Base-by-base conservation (phyloP, 2,329 filamentous ascomycete genomes). In the Exserohilum turcica region DNA sequence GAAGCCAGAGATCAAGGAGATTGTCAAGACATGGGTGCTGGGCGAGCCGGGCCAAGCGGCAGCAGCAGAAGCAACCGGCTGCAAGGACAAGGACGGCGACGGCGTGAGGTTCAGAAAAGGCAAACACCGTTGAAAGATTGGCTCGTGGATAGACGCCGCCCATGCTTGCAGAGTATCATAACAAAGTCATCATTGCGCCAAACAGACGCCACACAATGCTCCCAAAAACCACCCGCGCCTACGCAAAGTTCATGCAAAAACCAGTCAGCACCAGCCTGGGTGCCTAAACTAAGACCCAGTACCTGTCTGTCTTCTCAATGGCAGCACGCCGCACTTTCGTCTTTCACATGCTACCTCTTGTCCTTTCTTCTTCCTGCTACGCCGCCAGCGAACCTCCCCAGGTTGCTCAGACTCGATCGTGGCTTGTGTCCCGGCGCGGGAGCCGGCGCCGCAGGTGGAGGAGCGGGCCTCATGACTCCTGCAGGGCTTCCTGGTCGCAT, bases 21-120 rank as follows among this genome's bases (percentile, higher is more conserved):
- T 93, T 24, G 76, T 90, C 15, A 81, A 88, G 57, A 91, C 86
- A 2, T 92, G 90, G 90, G 82, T 89, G 2, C 72, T 80, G 48
- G 76, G 78, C 8, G 59, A 59, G n/a, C 38, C 40, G 2, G 37
- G 40, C 6, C 52, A 54, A 29, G 63, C n/a, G n/a, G 33, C 13
- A n/a, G n/a, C n/a, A n/a, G 56, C 54, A 43, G 56, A 49, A 60
- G 54, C 16, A 39, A 52, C 21, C 32, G 43, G 33, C 12, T 51
- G 45, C 35, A 66, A 71, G 31, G 66, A 68, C 6, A 66, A 68
- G 36, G 53, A 54, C 2, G 68, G 64, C 19, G 71, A 75, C 36
- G 59, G 64, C 4, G 43, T 77, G 32, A 72, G 77, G 38, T 75
- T 71, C 54, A 73, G 77, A 49, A 79, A 78, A 51, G 77, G 76